Evolutionary conservation across 2,329 filamentous ascomycete species (phyloP), one percentile per base, ranked within the genome.

Genomic region (Neopestalotiopsis sp.): DNA sequence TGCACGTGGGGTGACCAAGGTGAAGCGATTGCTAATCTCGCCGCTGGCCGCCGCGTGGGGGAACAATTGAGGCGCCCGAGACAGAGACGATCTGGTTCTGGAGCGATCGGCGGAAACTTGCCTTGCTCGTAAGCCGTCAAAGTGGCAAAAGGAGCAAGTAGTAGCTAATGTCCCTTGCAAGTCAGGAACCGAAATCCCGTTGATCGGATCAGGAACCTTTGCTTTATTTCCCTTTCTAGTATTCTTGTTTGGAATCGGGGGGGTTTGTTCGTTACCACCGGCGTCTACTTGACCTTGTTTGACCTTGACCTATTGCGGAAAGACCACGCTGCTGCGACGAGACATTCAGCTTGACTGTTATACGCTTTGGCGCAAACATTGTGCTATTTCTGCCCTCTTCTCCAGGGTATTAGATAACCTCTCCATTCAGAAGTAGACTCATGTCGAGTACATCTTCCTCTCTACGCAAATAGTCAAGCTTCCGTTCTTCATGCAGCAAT

Each of bases 21-120:
- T 52, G 45, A 52, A 52, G 45, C n/a, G 45, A 52, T 52, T 52
- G 45, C 45, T 52, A 52, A 52, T 52, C 45, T 52, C 45, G 45
- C 45, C 45, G 45, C 45, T 52, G 45, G 45, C 14, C 17, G 45
- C 45, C 45, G 45, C 45, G 45, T 52, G 45, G 45, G 45, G 45
- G 45, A 7, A 52, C 20, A 52, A 20, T 52, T 52, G 45, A 52
- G 45, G 45, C n/a, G 20, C 45, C 45, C 45, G 45, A 52, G 45
- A 13, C 14, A 13, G 42, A 49, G 42, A 52, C 45, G 45, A 52
- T 52, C 45, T 52, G 45, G 45, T n/a, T 52, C 45, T 52, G 45
- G 45, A 52, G 45, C 45, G 45, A 52, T 52, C 45, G n/a, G 45
- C 45, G 45, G 45, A 9, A 17, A n/a, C 45, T n/a, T 20, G 45